Evolutionary conservation across 257 asterid genomes (phyloP).

Genomic region (Nicotiana tomentosiformis): DNA sequence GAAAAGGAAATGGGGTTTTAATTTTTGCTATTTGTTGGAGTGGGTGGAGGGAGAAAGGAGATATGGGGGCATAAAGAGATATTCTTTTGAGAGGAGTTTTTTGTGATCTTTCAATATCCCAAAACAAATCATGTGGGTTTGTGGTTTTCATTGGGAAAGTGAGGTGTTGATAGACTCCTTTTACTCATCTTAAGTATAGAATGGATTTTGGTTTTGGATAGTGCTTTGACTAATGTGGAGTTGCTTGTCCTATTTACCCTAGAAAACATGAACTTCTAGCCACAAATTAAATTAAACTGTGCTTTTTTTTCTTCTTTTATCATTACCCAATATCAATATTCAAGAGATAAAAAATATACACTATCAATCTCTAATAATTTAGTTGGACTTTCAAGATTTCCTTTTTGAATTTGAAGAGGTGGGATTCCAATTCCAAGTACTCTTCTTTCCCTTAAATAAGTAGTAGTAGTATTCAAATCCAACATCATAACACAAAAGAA

Average conservation of each 20-base stretch:
- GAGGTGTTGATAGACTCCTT: conserved; percentile 17
- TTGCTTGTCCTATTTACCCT: conserved; percentile 16
- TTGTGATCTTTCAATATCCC: conserved; percentile 46
- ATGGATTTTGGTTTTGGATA: conserved; percentile 20
- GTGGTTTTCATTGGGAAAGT: conserved; percentile 31
- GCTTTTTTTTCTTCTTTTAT: not conserved
- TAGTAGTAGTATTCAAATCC: conserved; percentile 10
- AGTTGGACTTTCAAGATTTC: not conserved
- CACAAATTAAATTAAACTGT: conserved; percentile 9
- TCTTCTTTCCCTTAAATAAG: not conserved
- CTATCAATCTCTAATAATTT: not conserved
- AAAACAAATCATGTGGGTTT: conserved; percentile 47
- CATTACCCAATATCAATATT: conserved; percentile 8
- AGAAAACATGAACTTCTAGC: conserved; percentile 9
- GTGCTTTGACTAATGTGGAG: conserved; percentile 23
- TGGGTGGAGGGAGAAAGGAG: not conserved
- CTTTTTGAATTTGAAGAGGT: not conserved
- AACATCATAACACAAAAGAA: conserved; percentile 19
- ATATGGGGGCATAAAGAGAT: conserved; percentile 18
- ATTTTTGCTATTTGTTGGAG: not conserved
- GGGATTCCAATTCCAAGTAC: not conserved
- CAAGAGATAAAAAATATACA: not conserved
- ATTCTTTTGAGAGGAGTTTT: conserved; percentile 32
- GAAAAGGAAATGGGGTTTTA: not conserved
- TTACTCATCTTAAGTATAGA: conserved; percentile 10